These are phyloP conservation scores for Hibiscus trionum DNA, from an alignment of 345 rosid species.

Conservation along the genomic window DNA sequence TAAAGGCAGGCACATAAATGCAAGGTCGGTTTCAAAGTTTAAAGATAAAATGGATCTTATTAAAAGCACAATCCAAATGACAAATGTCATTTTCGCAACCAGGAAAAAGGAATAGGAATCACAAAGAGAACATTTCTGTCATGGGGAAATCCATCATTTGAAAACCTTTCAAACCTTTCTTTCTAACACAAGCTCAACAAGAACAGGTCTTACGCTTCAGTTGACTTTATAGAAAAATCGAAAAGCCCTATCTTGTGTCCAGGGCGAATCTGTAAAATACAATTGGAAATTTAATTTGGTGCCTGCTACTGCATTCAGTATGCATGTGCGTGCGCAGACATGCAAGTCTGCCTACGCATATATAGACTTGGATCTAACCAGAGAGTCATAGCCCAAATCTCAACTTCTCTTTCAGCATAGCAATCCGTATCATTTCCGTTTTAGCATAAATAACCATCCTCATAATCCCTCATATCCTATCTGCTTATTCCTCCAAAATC, in stretches of 20 bases:
- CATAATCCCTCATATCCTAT: neutral
- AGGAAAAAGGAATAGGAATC: neutral
- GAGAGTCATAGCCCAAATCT: neutral
- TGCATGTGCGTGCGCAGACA: neutral
- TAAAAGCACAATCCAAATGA: neutral
- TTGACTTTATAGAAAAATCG: neutral
- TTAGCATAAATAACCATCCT: neutral
- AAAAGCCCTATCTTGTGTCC: neutral
- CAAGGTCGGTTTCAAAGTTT: constrained; percentile 2
- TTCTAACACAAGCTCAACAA: neutral
- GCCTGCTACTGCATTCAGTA: neutral
- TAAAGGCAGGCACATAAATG: constrained; percentile 8
- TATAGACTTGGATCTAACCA: neutral
- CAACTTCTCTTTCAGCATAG: neutral
- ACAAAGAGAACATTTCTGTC: neutral
- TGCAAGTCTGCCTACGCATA: neutral
- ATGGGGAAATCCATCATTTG: neutral
- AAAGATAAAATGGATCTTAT: neutral
- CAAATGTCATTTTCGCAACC: neutral
- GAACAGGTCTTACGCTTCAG: neutral
- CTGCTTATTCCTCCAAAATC: neutral
- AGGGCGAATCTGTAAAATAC: neutral
- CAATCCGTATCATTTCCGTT: neutral
- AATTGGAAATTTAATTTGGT: neutral
- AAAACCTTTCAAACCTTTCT: neutral